These are phyloP conservation scores for Geotrichum fermentans DNA, from an alignment of 1,139 yeast species.

Conservation along the genomic window DNA sequence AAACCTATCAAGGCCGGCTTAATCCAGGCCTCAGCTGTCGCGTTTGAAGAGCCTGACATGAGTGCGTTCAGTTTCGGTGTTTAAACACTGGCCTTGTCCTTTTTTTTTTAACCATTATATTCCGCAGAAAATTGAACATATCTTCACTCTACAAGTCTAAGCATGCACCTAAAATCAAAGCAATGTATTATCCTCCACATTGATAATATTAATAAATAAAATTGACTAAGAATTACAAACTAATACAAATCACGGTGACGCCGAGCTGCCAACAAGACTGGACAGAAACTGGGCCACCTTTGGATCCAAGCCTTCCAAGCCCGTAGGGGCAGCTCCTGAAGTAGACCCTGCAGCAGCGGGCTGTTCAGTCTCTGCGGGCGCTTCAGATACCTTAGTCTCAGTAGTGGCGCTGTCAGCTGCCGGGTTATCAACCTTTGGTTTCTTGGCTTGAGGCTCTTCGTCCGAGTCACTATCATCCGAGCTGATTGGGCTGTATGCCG, in stretches of 20 bases:
- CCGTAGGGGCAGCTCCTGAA: slow-evolving; percentile 14
- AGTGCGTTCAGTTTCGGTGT: slow-evolving; percentile 65
- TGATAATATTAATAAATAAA: too few species aligned
- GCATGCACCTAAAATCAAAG: too few species aligned
- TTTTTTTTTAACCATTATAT: too few species aligned
- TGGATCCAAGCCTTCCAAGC: slow-evolving; percentile 33
- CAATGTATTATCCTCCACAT: too few species aligned
- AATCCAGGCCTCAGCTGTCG: slow-evolving; percentile 49
- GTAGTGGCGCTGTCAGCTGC: background rate
- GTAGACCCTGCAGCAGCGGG: too few species aligned
- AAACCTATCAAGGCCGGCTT: slow-evolving; percentile 15
- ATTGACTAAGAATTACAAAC: background rate
- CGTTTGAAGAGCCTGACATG: slow-evolving; percentile 75
- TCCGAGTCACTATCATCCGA: slow-evolving; percentile 27
- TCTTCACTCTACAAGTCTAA: too few species aligned
- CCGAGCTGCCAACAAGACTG: slow-evolving; percentile 20
- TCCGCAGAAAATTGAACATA: too few species aligned
- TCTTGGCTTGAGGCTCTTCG: slow-evolving; percentile 24
- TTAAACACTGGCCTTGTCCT: background rate
- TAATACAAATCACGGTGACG: background rate
- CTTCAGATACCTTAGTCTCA: background rate
- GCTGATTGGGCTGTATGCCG: slow-evolving; percentile 38
- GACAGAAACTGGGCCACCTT: slow-evolving; percentile 33
- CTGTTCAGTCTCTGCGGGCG: background rate
- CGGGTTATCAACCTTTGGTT: slow-evolving; percentile 20